Evolutionary conservation across 2,329 filamentous ascomycete genomes (phyloP), one percentile per base, ranked within the genome.

Genomic region (Aspergillus sp.): DNA sequence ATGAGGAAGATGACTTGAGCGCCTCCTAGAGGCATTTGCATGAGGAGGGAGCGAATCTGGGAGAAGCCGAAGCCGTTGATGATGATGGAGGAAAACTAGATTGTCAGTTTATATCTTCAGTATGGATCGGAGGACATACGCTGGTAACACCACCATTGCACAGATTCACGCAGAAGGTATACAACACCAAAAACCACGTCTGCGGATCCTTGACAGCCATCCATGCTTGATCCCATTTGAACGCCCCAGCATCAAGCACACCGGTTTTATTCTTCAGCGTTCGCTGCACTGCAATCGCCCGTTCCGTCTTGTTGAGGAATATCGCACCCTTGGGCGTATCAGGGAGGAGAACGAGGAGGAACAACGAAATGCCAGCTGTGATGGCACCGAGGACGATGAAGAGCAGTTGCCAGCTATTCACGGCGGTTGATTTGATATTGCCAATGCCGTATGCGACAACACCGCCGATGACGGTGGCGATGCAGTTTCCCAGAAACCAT

Each of bases 261-360:
- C 77, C 77, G 43, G 75, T 71, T 32, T 70, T 67, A 53, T 80
- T 79, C 7, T 54, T 62, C 2, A 73, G 62, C 1, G 79, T 73
- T 27, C 78, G 70, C 45, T 75, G 73, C 8, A 78, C 66, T 2
- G 76, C 77, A 27, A 81, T 70, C 2, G 65, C 51, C 7, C 64
- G 61, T 46, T 75, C 70, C 5, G 57, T 58, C 39, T 65, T 57
- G 8, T 48, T 67, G 26, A 75, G 54, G 47, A 72, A 75, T 19
- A 62, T 61, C 2, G 70, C 68, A 10, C 62, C 70, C 3, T 59
- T 57, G 0, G 71, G 69, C 2, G 51, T 49, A 37, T 60, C 52
- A 1, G 54, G 56, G 1, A 60, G 50, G 1, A 61, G 39, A 8
- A 51, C 35, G 35, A 58, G 40, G 7, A 61, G 39, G 5, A 34